Base-by-base conservation (phyloP, 1,284 basidiomycete genomes). In the Quambalaria eucalypti region DNA sequence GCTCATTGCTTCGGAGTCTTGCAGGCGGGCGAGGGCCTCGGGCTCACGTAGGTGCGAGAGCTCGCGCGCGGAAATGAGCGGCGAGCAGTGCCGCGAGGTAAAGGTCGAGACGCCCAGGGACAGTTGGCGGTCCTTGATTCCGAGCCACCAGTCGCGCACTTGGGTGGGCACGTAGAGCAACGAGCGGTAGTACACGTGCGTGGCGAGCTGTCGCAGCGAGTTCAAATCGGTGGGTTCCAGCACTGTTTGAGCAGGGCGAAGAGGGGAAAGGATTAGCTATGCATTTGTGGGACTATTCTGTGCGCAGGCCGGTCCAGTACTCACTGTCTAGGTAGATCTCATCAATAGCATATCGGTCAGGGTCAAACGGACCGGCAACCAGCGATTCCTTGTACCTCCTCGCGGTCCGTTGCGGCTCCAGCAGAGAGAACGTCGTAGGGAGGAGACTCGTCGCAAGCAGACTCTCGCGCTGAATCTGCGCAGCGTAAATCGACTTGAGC, bases 41-140 rank as follows among this genome's bases (percentile, higher is more conserved):
- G 87, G 83, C 48, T 84, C 81, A 57, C 85, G 85, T 39, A 96
- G 81, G 50, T 85, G 85, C 2, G 82, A 80, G 16, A 98, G 81
- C 72, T 97, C 92, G 30, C 87, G 81, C 26, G 79, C 80, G 67
- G 96, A 88, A 67, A 99, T 84, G 39, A 89, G 83, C 0, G 92
- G 90, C 1, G 92, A 93, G 79, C 93, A 91, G 78, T 89, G 80
- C n/a, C 82, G 81, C 0, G 87, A 84, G 0, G 90, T 95, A 74
- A 90, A 91, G 30, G 81, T 79, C 2, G 85, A 81, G 56, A 98
- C 82, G 2, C 85, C 80, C 31, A 83, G 81, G 19, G 85, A 86
- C 2, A 96, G 81, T 69, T 92, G 88, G 16, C 87, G 85, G 74
- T 97, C 91, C 68, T 90, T 90, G 77, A 88, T 87, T 30, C 85